Evolutionary conservation across 108 stramenopile genomes (phyloP), one percentile per base, ranked within the genome.

Genomic region (Fistulifera pelliculosa): DNA sequence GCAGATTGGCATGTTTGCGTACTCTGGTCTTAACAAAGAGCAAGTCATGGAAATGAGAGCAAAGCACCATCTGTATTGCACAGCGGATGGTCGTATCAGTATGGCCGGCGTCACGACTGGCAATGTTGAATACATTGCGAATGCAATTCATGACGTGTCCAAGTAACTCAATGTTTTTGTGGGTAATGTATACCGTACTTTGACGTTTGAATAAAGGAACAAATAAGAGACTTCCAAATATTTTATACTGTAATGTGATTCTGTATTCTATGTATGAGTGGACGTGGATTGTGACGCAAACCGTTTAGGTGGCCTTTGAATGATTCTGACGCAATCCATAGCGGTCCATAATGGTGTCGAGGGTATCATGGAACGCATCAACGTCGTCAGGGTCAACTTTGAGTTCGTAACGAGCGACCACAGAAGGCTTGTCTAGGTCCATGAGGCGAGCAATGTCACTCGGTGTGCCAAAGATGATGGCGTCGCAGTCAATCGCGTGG

Each of bases 1-100:
- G 47, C 98, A 99, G 62, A 76, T 76, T 50, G 74, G 74, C 25
- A 99, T 99, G 99, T 99, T 99, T 77, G 96, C 96, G 38, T 99
- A 84, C 69, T 82, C 78, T 43, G 99, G 99, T 41, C 74, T 99
- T 54, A 77, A 76, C 18, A 66, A 84, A 52, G 97, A 95, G 16
- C 90, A 99, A 77, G 97, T 98, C 15, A 51, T 85, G 57, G 62
- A 65, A 41, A 66, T 99, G 57, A 54, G 89, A 35, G 82, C 74
- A 15, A 92, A 97, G 49, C 85, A 94, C 60, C 90, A 94, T 64
- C 85, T 99, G 50, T 99, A 98, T 66, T 94, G 96, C 69, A 99
- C 99, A 11, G 64, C 71, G 25, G 96, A 99, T 73, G 99, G 99
- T 38, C 85, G 99, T 53, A 97, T 99, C 57, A 88, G 85, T 56